Percentiles rank a stretch among this genome's conserved stretches.
phyloP scores from a whole-genome alignment of 1,139 yeast genomes.

The Magnusiomyces magnusii region DNA sequence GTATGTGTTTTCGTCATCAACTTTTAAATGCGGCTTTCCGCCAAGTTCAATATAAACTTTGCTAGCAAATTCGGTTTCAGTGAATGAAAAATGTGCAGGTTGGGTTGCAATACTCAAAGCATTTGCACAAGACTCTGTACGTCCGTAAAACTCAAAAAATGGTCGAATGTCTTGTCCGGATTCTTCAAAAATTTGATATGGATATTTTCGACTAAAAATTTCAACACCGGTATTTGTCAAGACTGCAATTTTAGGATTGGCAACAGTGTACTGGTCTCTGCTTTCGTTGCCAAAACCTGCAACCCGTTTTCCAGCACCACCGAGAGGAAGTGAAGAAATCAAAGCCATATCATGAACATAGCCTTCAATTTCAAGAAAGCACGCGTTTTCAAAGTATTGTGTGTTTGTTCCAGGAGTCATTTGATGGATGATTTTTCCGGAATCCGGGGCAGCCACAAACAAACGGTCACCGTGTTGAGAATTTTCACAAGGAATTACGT shows the following conservation, averaged over 20 bases:
- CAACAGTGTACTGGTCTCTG: slow-evolving; percentile 72
- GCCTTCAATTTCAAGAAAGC: slow-evolving; percentile 56
- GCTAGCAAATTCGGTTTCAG: slow-evolving; percentile 44
- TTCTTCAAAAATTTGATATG: slow-evolving; percentile 67
- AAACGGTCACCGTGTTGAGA: slow-evolving; percentile 38
- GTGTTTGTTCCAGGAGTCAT: slow-evolving; percentile 25
- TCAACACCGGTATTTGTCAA: slow-evolving; percentile 74
- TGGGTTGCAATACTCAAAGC: slow-evolving; percentile 78
- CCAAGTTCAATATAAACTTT: slow-evolving; percentile 44
- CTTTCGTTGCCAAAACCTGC: slow-evolving; percentile 75
- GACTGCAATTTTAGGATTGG: slow-evolving; percentile 55
- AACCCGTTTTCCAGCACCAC: slow-evolving; percentile 46
- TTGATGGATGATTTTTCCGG: slow-evolving; percentile 64
- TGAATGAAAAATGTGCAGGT: slow-evolving; percentile 25
- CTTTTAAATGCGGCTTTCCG: slow-evolving; percentile 38
- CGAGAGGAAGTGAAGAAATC: slow-evolving; percentile 64
- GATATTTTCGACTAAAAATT: slow-evolving; percentile 68
- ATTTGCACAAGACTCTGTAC: slow-evolving; percentile 77
- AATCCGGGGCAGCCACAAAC: slow-evolving; percentile 74
- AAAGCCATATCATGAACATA: slow-evolving; percentile 69
- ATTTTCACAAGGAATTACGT: slow-evolving; percentile 34
- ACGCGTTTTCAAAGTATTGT: slow-evolving; percentile 74
- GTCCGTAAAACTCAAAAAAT: slow-evolving; percentile 50
- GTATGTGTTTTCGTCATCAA: slow-evolving; percentile 29
- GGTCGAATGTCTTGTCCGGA: slow-evolving; percentile 53